Evolutionary conservation across 2,329 filamentous ascomycete genomes (phyloP), one percentile per base, ranked within the genome.

Genomic region (Coniosporium tulheliwenetii): DNA sequence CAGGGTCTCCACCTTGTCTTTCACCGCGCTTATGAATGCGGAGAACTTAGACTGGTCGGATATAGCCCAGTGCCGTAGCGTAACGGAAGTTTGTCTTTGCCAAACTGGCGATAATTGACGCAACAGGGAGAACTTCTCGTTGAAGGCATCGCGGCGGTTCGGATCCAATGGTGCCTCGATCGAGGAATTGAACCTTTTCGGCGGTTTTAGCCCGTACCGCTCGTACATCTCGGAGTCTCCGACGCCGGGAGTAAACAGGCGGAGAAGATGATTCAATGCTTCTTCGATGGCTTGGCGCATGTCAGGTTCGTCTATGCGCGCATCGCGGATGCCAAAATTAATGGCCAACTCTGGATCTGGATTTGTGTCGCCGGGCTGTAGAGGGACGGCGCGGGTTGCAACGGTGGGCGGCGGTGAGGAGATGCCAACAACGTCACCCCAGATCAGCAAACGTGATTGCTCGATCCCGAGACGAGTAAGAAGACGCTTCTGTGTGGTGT

Each of bases 361-460:
- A 39, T 67, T 66, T 10, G 61, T 60, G 16, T 57, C 47, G 34
- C 57, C 61, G 32, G 64, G 63, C 41, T 63, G 60, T 41, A 54
- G 58, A 14, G 64, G 64, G 29, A 67, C 59, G 48, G 64, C 64
- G 41, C 60, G 59, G 37, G 57, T 53, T 16, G 64, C 64, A 40
- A 66, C 64, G 1, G 52, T 56, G 2, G 55, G 50, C 13, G 64
- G 64, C 13, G 64, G 64, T 14, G 62, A 62, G 14, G 57, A 59
- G 26, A 69, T 60, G 16, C 65, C 65, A 9, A 67, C 55, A 5
- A 60, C 59, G 48, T 66, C 62, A n/a, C 64, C 65, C 55, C 64
- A 67, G 43, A 66, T 66, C 41, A 69, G 53, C 37, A 69, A 55
- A 19, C 65, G 56, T 32, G 63, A 63, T 48, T 69, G 65, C 47